These are phyloP conservation scores for Lasiosphaeria ovina DNA, from an alignment of 495 filamentous ascomycete species.

Conservation along the genomic window DNA sequence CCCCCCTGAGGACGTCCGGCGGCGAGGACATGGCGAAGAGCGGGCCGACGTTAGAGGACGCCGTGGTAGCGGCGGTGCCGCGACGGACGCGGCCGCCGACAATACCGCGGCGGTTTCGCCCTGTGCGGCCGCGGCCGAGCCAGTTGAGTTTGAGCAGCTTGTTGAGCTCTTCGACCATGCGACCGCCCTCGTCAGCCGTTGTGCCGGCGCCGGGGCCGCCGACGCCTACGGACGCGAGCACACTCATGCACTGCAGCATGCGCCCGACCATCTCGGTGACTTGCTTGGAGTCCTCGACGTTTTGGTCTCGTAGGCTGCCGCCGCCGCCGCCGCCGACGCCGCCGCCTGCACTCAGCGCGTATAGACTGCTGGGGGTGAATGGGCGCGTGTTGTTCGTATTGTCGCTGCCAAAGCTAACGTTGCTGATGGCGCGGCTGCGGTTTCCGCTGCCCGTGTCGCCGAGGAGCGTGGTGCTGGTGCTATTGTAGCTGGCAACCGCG, in stretches of 20 bases:
- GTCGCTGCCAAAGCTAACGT: conserved; percentile 69
- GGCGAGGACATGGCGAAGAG: no score
- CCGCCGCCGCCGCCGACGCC: conserved; percentile 29
- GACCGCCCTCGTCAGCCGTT: conserved; percentile 65
- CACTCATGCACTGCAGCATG: conserved; percentile 95
- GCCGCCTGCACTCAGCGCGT: conserved; percentile 32
- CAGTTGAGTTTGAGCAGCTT: conserved; percentile 93
- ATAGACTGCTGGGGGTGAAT: conserved; percentile 48
- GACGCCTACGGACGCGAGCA: conserved; percentile 68
- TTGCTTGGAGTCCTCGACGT: conserved; percentile 70
- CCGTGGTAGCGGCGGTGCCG: conserved; percentile 19
- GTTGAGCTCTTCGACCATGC: conserved; percentile 76
- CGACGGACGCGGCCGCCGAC: conserved; percentile 54
- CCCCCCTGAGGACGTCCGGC: background rate
- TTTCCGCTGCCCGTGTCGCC: conserved; percentile 55
- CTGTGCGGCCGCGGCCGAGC: conserved; percentile 86
- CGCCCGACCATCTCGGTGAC: conserved; percentile 91
- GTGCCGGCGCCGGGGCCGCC: conserved; percentile 21
- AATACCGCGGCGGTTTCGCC: conserved; percentile 83
- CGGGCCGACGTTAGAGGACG: no score
- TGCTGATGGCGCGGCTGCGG: conserved; percentile 75
- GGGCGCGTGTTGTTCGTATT: conserved; percentile 49
- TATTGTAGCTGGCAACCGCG: conserved; percentile 68
- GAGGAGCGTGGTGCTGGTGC: conserved; percentile 71
- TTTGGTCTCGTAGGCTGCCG: conserved; percentile 43